These are phyloP conservation scores for Neonectria magnoliae DNA, from an alignment of 2,329 filamentous ascomycete species.

Conservation along the genomic window DNA sequence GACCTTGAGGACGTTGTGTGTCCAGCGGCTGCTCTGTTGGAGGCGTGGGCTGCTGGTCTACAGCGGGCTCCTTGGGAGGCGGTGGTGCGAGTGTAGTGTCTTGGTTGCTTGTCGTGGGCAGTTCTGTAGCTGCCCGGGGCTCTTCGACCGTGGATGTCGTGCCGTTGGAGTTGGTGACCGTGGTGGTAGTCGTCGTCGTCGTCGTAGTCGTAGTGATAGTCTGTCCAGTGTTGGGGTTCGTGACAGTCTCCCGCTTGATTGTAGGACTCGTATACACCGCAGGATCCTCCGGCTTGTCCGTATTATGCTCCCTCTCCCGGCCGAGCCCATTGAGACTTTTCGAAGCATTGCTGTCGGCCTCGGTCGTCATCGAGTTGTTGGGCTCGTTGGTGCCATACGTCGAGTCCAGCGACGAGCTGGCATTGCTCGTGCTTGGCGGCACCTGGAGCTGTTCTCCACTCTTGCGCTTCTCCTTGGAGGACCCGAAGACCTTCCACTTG, in stretches of 20 bases:
- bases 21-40: conserved; percentile 16
- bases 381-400: conserved; percentile 39
- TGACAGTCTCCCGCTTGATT: conserved; percentile 28
- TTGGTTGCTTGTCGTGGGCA: conserved; percentile 32
- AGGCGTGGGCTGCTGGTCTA: neutral
- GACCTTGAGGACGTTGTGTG: conserved; percentile 18
- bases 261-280: conserved; percentile 19
- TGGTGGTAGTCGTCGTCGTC: conserved; percentile 44
- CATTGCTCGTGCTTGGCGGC: conserved; percentile 6
- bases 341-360: conserved; percentile 22
- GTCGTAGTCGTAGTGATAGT: conserved; percentile 37
- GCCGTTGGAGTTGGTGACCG: conserved; percentile 37
- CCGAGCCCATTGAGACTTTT: conserved; percentile 21
- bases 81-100: neutral
- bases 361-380: conserved; percentile 38
- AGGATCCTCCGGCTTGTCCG: conserved; percentile 2
- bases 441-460: conserved; percentile 20
- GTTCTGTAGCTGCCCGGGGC: conserved; percentile 25
- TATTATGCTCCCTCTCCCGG: neutral
- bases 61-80: neutral
- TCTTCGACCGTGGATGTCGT: conserved; percentile 35
- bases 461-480: conserved; percentile 35
- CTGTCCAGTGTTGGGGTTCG: conserved; percentile 39
- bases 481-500: conserved; percentile 40
- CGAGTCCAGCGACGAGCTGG: conserved; percentile 29